Conservation (phyloP, 2,329 filamentous ascomycete species). For the Dothistroma pini region DNA sequence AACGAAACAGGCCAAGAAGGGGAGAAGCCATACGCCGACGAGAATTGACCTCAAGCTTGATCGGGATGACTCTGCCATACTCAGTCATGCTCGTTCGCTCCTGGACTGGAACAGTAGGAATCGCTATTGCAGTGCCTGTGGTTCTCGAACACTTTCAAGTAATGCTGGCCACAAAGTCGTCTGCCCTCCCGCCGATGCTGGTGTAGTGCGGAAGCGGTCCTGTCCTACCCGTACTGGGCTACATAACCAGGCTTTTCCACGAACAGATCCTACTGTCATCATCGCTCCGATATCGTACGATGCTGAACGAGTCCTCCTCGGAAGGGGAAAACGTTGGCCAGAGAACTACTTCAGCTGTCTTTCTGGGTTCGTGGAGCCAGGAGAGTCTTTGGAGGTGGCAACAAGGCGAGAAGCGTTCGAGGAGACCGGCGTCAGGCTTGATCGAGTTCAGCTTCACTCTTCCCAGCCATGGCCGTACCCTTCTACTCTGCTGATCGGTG, state of each 20-base stretch:
- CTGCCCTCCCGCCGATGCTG: constrained; percentile 22
- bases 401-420: constrained; percentile 83
- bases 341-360: constrained; percentile 25
- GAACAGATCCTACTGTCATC: constrained; percentile 25
- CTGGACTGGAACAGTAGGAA: constrained; percentile 24
- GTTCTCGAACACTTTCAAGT: constrained; percentile 18
- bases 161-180: constrained; percentile 24
- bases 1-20: constrained; percentile 14
- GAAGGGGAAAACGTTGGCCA: constrained; percentile 24
- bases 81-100: constrained; percentile 22
- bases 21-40: constrained; percentile 14
- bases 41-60: constrained; percentile 21
- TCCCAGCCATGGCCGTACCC: constrained; percentile 88
- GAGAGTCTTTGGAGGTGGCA: constrained; percentile 80
- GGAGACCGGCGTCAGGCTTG: constrained; percentile 72
- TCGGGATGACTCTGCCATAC: constrained; percentile 20
- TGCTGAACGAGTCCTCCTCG: constrained; percentile 20
- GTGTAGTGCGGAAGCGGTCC: constrained; percentile 15
- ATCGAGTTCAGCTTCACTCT: constrained; percentile 75
- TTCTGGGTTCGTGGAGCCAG: constrained; percentile 74
- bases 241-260: constrained; percentile 24
- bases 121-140: constrained; percentile 22
- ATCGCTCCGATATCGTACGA: constrained; percentile 24
- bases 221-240: constrained; percentile 23
- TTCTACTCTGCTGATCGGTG: constrained; percentile 74